These are phyloP conservation scores for Fusarium caatingaense DNA, from an alignment of 2,329 filamentous ascomycete genomes.

Conservation along the genomic window DNA sequence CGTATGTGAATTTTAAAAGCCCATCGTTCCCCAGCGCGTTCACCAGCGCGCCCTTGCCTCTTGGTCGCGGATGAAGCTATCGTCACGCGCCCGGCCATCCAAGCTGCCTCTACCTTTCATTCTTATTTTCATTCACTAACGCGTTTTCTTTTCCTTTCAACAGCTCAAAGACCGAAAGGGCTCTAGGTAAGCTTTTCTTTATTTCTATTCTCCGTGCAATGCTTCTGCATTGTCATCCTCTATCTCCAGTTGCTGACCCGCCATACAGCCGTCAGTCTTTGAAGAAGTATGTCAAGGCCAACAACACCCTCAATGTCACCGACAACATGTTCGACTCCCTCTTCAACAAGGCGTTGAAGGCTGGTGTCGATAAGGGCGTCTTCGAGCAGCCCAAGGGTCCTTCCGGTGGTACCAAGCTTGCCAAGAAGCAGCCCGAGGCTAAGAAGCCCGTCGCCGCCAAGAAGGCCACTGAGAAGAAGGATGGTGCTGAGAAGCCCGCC, in stretches of 20 bases:
- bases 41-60: constrained; percentile 40
- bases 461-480: constrained; percentile 53
- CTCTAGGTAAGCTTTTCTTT: constrained; percentile 54
- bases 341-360: constrained; percentile 87
- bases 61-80: constrained; percentile 41
- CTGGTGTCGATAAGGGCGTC: constrained; percentile 85
- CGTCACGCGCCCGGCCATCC: constrained; percentile 28
- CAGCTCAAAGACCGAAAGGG: constrained; percentile 73
- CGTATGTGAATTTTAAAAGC: constrained; percentile 57
- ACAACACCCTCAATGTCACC: constrained; percentile 61
- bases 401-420: constrained; percentile 92
- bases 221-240: constrained; percentile 2
- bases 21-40: constrained; percentile 53
- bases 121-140: constrained; percentile 56
- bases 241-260: constrained; percentile 25
- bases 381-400: constrained; percentile 93
- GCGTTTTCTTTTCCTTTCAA: constrained; percentile 45
- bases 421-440: constrained; percentile 73
- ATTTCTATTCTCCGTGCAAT: constrained; percentile 18
- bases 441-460: constrained; percentile 52
- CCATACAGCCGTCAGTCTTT: constrained; percentile 65
- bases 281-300: constrained; percentile 70
- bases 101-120: constrained; percentile 23
- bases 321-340: constrained; percentile 74
- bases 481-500: constrained; percentile 46